Evolutionary conservation across 805 yeast species (phyloP).

Genomic region (Starmerella apicola): DNA sequence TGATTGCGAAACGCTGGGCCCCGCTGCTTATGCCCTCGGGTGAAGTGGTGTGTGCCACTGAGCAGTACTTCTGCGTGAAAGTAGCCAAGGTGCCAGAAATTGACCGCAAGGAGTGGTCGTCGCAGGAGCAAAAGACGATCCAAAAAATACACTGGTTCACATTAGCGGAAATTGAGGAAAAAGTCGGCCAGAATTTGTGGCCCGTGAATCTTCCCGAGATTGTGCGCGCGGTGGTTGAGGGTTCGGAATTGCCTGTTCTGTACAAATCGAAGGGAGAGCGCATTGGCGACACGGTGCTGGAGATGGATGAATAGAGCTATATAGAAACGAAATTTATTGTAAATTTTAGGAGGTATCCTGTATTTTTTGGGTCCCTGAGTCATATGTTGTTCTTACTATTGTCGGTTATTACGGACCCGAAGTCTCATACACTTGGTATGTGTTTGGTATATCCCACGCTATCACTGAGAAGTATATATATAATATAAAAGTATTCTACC

Average conservation of each 20-base stretch:
- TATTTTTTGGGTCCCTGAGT: too few relatives aligned
- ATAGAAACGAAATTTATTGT: too few relatives aligned
- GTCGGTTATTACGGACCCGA: too few relatives aligned
- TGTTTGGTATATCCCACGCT: too few relatives aligned
- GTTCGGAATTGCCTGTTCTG: conserved; percentile 3
- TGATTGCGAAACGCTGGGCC: conserved; percentile 15
- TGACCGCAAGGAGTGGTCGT: conserved; percentile 12
- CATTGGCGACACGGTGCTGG: conserved; percentile 12
- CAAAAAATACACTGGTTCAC: conserved; percentile 10
- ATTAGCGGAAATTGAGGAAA: conserved; percentile 5
- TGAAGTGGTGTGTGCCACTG: conserved; percentile 14
- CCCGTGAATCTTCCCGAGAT: conserved; percentile 13
- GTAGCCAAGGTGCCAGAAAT: conserved; percentile 2
- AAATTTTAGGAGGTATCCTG: too few relatives aligned
- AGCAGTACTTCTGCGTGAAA: conserved; percentile 13
- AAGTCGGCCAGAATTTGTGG: conserved; percentile 14
- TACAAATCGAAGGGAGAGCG: conserved; percentile 11
- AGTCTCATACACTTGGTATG: too few relatives aligned
- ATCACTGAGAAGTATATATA: too few relatives aligned
- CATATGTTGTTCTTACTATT: too few relatives aligned
- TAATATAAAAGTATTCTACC: too few relatives aligned
- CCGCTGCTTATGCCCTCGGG: conserved; percentile 15
- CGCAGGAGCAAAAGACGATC: conserved; percentile 9
- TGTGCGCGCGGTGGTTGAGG: conserved; percentile 3
- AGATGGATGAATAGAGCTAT: conserved; percentile 4